phyloP scores from a whole-genome alignment of 805 yeast genomes.

The Saccharomycopsis synnaedendra region DNA sequence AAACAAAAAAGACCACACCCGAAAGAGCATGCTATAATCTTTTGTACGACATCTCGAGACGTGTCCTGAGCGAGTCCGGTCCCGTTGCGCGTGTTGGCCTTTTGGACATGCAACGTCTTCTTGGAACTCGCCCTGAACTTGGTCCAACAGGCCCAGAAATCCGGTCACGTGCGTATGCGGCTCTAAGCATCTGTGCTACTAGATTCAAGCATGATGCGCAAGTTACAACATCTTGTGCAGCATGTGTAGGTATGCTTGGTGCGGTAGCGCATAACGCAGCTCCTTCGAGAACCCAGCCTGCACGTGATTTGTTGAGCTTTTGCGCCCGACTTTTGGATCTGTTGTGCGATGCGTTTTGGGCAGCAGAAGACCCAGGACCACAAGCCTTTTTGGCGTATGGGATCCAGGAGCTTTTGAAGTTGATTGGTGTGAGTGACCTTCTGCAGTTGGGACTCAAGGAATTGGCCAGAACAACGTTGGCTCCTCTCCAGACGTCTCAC shows the following conservation, averaged over 20 bases:
- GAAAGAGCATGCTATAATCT: constrained; percentile 20
- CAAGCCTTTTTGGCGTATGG: constrained; percentile 80
- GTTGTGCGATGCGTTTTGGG: constrained; percentile 80
- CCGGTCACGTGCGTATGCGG: constrained; percentile 33
- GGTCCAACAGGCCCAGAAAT: constrained; percentile 39
- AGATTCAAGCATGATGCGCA: too few species aligned
- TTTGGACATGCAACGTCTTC: constrained; percentile 45
- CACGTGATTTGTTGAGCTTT: constrained; percentile 30
- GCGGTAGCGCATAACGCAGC: constrained; percentile 26
- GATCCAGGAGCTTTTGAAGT: constrained; percentile 74
- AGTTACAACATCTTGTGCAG: constrained; percentile 44
- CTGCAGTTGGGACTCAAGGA: constrained; percentile 32
- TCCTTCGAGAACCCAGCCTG: background rate
- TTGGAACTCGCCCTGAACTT: constrained; percentile 24
- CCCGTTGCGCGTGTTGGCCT: constrained; percentile 67
- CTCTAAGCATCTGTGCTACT: background rate
- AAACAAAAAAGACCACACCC: constrained; percentile 20
- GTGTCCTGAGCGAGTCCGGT: constrained; percentile 51
- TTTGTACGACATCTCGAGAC: constrained; percentile 39
- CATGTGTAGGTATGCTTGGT: constrained; percentile 68
- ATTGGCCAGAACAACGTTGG: constrained; percentile 58
- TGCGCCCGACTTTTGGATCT: constrained; percentile 24
- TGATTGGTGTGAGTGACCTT: constrained; percentile 28
- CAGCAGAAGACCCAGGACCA: constrained; percentile 75
- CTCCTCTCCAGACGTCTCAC: constrained; percentile 64